These are phyloP conservation scores for Yamadazyma nakazawae DNA, from an alignment of 805 yeast species.

Conservation along the genomic window DNA sequence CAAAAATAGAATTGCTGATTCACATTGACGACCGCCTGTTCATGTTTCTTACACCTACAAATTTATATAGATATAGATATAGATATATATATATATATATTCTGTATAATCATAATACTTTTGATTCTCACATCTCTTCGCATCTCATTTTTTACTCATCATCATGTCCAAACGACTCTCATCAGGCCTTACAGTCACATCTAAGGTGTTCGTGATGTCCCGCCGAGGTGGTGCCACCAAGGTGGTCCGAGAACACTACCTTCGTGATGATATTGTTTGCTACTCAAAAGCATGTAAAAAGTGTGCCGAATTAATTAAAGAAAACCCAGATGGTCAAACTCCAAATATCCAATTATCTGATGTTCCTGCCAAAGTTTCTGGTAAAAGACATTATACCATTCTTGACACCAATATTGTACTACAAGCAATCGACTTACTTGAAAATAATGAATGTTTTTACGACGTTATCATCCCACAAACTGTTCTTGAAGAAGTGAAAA, in stretches of 20 bases:
- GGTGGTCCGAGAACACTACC: conserved; percentile 89
- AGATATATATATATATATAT: no score
- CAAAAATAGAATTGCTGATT: no score
- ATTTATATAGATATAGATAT: no score
- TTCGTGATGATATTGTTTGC: conserved; percentile 91
- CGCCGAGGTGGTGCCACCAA: conserved; percentile 87
- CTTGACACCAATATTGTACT: conserved; percentile 86
- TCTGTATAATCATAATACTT: neutral
- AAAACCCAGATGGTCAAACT: conserved; percentile 66
- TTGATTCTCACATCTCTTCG: neutral
- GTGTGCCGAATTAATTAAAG: conserved; percentile 55
- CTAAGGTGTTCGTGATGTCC: conserved; percentile 88
- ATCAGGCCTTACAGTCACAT: conserved; percentile 58
- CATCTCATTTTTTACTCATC: neutral
- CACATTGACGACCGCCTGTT: no score
- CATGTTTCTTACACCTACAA: no score
- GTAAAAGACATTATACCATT: conserved; percentile 74
- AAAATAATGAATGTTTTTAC: conserved; percentile 67
- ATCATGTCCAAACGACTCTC: conserved; percentile 29
- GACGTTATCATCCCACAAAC: conserved; percentile 96
- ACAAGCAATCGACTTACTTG: conserved; percentile 86
- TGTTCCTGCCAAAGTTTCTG: conserved; percentile 48
- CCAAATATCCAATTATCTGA: conserved; percentile 65
- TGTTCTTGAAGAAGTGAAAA: conserved; percentile 88
- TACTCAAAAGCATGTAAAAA: conserved; percentile 63